Base-by-base conservation (phyloP, 1,139 yeast species). In the Debaryomycetaceae sp. region DNA sequence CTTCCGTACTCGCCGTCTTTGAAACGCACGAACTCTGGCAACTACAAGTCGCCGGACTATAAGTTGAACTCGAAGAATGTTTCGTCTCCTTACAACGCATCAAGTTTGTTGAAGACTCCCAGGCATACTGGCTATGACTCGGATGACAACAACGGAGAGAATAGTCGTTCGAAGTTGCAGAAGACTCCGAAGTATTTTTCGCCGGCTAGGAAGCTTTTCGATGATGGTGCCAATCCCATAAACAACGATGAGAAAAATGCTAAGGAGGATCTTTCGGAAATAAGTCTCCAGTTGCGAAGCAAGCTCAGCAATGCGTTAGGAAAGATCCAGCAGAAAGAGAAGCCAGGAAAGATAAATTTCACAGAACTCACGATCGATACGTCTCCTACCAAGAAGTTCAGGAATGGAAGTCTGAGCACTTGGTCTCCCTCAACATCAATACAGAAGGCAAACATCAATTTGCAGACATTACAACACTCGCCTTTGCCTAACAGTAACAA, bases 101-200 rank as follows among this genome's bases (percentile, higher is more conserved):
- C 57, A 23, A 60, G 51, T 44, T 47, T 62, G 24, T 59, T 72
- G 42, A 69, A 69, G 45, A 70, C 77, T 5, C 76, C 76, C 2
- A 55, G 72, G 39, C 63, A 61, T 48, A 49, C 58, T 9, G 65
- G 59, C 13, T 58, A 62, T 49, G 70, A 66, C 42, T 58, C 65
- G 13, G 60, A 56, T 40, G 63, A 59, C 11, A 44, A 42, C 33
- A 56, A 57, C 17, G 45, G 43, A 13, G 45, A 46, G 17, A 35
- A 36, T 41, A 14, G 40, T 7, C 49, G 47, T 37, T 37, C 49
- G 38, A 72, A 71, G 52, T 56, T 68, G 37, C 70, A 68, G 50
- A 68, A 66, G 44, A 71, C 76, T 5, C 74, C 75, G 6, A 70
- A 66, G 53, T 73, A 59, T 49, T 71, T 72, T 48, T 63, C 70